Conservation (phyloP, 139 green algal species). For the Desmodesmus armatus region DNA sequence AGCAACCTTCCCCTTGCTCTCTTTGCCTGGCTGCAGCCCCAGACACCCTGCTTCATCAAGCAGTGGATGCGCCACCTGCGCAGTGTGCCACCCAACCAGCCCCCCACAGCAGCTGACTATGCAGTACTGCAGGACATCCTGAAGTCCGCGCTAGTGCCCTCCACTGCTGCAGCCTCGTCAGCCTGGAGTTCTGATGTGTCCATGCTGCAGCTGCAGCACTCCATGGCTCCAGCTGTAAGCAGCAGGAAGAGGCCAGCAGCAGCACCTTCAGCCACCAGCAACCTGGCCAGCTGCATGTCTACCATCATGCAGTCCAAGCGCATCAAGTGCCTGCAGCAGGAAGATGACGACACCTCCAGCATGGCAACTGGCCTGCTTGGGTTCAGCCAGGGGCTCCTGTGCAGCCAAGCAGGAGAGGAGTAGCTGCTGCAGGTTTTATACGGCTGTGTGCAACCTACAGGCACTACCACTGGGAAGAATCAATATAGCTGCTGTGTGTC, state of each 20-base stretch:
- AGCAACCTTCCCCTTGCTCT: no score
- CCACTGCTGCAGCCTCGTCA: background rate
- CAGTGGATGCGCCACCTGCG: conserved; percentile 27
- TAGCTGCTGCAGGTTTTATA: no score
- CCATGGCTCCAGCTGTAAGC: background rate
- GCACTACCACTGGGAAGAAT: background rate
- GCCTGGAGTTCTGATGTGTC: conserved; percentile 22
- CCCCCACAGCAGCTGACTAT: conserved; percentile 1
- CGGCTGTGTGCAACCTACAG: background rate
- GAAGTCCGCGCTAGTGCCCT: background rate
- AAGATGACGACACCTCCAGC: conserved; percentile 17
- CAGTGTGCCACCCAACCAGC: conserved; percentile 30
- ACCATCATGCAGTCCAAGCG: conserved; percentile 11
- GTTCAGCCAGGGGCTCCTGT: no score
- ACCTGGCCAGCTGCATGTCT: background rate
- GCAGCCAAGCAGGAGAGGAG: background rate
- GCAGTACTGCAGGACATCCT: background rate
- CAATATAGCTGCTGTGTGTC: no score
- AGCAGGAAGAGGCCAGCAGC: conserved; percentile 3
- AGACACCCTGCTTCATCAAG: conserved; percentile 35
- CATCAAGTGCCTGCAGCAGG: background rate
- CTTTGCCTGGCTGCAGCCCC: background rate
- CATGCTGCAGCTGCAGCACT: background rate
- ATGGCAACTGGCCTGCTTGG: conserved; percentile 19
- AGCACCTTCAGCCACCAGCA: background rate